phyloP scores from a whole-genome alignment of 2,329 filamentous ascomycete genomes.

The Trichoderma pleuroti region DNA sequence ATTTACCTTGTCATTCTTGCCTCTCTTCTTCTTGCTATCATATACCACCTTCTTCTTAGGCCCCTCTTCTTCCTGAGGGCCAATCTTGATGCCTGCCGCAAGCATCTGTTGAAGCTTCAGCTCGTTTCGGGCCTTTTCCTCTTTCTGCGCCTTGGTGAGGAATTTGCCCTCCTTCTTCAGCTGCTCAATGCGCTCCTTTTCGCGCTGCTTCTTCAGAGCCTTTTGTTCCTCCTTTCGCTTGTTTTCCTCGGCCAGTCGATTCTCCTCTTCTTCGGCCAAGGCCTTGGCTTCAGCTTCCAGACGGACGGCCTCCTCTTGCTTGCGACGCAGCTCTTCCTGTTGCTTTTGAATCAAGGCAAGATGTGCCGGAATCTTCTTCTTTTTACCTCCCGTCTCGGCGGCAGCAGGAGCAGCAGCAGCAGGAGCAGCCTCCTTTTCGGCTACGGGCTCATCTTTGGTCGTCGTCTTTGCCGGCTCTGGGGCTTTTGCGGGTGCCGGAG shows the following conservation, averaged over 20 bases:
- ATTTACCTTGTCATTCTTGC: slow-evolving; percentile 54
- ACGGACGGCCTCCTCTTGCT: slow-evolving; percentile 64
- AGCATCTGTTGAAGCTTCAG: slow-evolving; percentile 82
- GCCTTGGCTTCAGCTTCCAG: slow-evolving; percentile 61
- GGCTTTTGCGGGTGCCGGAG: slow-evolving; percentile 36
- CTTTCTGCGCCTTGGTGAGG: slow-evolving; percentile 79
- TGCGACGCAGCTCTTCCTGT: slow-evolving; percentile 69
- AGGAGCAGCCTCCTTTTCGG: slow-evolving; percentile 33
- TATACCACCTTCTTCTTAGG: slow-evolving; percentile 75
- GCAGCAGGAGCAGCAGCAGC: slow-evolving; percentile 35
- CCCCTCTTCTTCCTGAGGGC: slow-evolving; percentile 48
- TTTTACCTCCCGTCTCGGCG: slow-evolving; percentile 57
- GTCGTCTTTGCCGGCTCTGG: slow-evolving; percentile 31
- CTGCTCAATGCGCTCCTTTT: slow-evolving; percentile 82
- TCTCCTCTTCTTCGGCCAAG: slow-evolving; percentile 63
- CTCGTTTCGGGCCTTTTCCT: slow-evolving; percentile 75
- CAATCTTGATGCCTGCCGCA: slow-evolving; percentile 70
- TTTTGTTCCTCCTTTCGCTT: slow-evolving; percentile 70
- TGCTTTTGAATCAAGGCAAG: slow-evolving; percentile 74
- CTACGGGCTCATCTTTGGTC: slow-evolving; percentile 48
- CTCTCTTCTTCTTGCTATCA: slow-evolving; percentile 77
- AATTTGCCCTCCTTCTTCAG: slow-evolving; percentile 86
- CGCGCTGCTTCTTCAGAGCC: slow-evolving; percentile 76
- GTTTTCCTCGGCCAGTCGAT: slow-evolving; percentile 61
- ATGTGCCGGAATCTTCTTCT: slow-evolving; percentile 85